A percentile compares a stretch with the other conserved stretches of the same genome.
phyloP scores from a whole-genome alignment of 2,329 filamentous ascomycete genomes.

The Scolecobasidium constrictum region DNA sequence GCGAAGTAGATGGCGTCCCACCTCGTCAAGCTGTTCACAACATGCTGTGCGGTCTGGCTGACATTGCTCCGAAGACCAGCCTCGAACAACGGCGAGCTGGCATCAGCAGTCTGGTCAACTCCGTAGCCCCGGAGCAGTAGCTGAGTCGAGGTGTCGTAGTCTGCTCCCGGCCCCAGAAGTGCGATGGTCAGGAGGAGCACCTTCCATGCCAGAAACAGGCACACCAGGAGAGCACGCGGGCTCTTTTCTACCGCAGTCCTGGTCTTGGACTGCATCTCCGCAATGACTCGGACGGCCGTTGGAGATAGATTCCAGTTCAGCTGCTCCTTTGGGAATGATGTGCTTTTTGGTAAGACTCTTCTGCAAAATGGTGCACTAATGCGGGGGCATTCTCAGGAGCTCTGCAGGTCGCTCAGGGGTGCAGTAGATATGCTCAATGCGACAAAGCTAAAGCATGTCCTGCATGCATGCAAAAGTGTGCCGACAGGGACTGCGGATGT shows the following conservation, averaged over 20 bases:
- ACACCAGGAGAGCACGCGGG: slow-evolving; percentile 12
- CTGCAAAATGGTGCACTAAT: too few species aligned
- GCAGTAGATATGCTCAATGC: too few species aligned
- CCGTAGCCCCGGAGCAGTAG: slow-evolving; percentile 17
- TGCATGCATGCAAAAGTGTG: too few species aligned
- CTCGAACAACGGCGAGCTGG: slow-evolving; percentile 15
- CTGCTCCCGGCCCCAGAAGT: slow-evolving; percentile 43
- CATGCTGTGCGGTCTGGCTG: slow-evolving; percentile 3
- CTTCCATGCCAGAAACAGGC: slow-evolving; percentile 56
- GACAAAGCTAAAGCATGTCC: too few species aligned
- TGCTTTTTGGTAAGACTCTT: too few species aligned
- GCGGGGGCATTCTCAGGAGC: too few species aligned
- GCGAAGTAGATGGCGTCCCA: slow-evolving; percentile 79
- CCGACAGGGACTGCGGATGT: too few species aligned
- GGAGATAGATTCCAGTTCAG: too few species aligned
- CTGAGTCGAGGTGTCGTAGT: slow-evolving; percentile 70
- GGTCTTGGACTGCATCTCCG: too few species aligned
- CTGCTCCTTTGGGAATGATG: too few species aligned
- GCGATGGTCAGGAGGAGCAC: slow-evolving; percentile 52
- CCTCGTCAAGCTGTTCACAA: slow-evolving; percentile 45
- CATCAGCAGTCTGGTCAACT: neutral
- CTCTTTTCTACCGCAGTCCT: neutral
- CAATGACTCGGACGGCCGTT: too few species aligned
- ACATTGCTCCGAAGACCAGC: slow-evolving; percentile 14
- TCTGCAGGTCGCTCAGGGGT: too few species aligned